phyloP scores from a whole-genome alignment of 441 rosid species.

The Jatropha multifida region DNA sequence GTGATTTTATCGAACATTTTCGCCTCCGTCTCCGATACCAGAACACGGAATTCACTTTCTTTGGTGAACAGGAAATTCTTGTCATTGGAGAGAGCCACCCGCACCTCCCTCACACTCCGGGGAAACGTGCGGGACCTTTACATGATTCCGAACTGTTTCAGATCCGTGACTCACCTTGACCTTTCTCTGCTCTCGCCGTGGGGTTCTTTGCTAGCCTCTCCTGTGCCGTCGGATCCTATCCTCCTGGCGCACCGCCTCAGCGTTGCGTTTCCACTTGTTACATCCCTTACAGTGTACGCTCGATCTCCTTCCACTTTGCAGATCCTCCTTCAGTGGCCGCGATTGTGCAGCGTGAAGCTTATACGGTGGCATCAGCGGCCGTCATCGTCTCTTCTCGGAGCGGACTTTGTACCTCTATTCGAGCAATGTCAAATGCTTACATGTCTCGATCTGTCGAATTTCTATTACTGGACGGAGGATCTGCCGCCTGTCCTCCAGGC shows the following conservation, averaged over 20 bases:
- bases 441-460: conserved; percentile 65
- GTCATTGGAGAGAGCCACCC: conserved; percentile 68
- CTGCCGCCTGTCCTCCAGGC: conserved; percentile 70
- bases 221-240: conserved; percentile 38
- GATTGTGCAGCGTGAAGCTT: conserved; percentile 49
- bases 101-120: conserved; percentile 76
- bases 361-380: conserved; percentile 89
- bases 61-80: conserved; percentile 66
- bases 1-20: conserved; percentile 59
- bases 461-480: conserved; percentile 92
- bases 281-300: conserved; percentile 55
- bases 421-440: conserved; percentile 44
- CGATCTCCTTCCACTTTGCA: conserved; percentile 57
- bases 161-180: conserved; percentile 68
- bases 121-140: conserved; percentile 74
- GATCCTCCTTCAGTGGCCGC: conserved; percentile 65
- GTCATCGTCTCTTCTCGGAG: conserved; percentile 38
- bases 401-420: conserved; percentile 54
- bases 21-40: conserved; percentile 54
- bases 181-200: conserved; percentile 87
- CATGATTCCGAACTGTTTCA: conserved; percentile 61
- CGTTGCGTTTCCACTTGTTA: conserved; percentile 56
- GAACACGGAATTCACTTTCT: conserved; percentile 75
- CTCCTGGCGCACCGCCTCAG: conserved; percentile 58
- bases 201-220: conserved; percentile 59